phyloP scores from a whole-genome alignment of 805 yeast genomes.

The Hemisphaericaspora nanyangensis region DNA sequence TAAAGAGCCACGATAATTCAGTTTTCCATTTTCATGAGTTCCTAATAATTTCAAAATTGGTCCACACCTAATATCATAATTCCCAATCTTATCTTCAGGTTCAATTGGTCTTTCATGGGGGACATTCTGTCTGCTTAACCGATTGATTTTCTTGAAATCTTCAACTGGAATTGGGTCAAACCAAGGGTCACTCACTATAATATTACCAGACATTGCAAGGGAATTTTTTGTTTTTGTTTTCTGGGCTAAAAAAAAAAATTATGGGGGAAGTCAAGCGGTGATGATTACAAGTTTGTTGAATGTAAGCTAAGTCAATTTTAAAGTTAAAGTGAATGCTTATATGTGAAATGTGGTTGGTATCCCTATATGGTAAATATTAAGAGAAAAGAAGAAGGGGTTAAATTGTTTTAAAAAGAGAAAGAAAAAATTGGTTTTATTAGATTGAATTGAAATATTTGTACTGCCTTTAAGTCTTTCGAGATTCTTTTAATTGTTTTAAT shows the following conservation, averaged over 20 bases:
- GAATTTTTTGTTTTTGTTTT: background rate
- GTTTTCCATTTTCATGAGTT: constrained; percentile 46
- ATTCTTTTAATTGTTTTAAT: too few species aligned
- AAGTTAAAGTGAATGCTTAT: too few species aligned
- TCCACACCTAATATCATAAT: constrained; percentile 60
- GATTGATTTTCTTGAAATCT: constrained; percentile 26
- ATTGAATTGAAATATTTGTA: too few species aligned
- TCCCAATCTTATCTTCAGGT: constrained; percentile 16
- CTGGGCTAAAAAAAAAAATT: background rate
- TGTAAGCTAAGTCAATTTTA: too few species aligned
- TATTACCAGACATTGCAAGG: too few species aligned
- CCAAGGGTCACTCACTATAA: constrained; percentile 7
- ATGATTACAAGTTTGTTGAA: too few species aligned
- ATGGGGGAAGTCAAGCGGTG: background rate
- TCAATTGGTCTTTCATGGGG: constrained; percentile 28
- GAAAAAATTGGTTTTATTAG: too few species aligned
- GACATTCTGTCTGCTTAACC: constrained; percentile 14
- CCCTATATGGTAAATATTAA: too few species aligned
- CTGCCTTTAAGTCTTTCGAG: too few species aligned
- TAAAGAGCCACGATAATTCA: constrained; percentile 64
- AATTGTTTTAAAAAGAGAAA: too few species aligned
- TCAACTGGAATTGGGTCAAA: constrained; percentile 23
- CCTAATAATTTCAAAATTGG: constrained; percentile 72
- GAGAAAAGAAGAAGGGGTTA: too few species aligned
- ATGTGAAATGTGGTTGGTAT: too few species aligned